Evolutionary conservation across 1,284 basidiomycete genomes (phyloP), one percentile per base, ranked within the genome.

Genomic region (Microbotryum silenes-acaulis): DNA sequence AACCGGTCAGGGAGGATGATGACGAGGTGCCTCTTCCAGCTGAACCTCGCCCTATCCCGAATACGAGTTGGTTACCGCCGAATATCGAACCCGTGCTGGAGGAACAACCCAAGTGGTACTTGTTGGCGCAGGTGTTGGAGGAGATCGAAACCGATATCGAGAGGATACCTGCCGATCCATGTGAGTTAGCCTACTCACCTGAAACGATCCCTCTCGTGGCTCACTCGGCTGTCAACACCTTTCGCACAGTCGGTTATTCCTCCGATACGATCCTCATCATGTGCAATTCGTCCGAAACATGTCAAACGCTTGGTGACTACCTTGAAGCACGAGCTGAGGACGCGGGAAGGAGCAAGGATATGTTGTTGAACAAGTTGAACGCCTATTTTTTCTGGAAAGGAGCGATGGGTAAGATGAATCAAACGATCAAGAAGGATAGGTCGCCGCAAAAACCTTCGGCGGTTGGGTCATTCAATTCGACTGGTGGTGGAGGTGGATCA

Each of bases 61-160:
- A 59, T 18, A 54, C 51, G 12, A 65, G 61, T 44, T 89, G 90
- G 85, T 71, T 92, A 12, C 88, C 91, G 0, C 80, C 83, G 10
- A 87, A 84, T 0, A 86, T 96, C 72, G 85, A 90, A 48, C 88
- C 90, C 0, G 83, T 92, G 0, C 79, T 98, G 21, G 94, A 98
- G 74, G 93, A 97, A 73, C 81, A 89, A 47, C 94, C 94, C 0
- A 99, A 99, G 73, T 98, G 96, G 94, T 82, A 81, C 56, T 75
- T 97, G 4, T 78, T 99, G 4, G 83, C 85, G 0, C 89, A 92
- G 16, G 82, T 96, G 0, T 74, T 99, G 54, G 82, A 91, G 65
- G 96, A 99, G 77, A 88, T 93, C 6, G 96, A 98, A 75, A 85
- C 86, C 64, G 89, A 92, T 69, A 88, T 92, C 56, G 53, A 69